Base-by-base conservation (phyloP, 2,329 filamentous ascomycete genomes). In the Penicillium sumatraense region DNA sequence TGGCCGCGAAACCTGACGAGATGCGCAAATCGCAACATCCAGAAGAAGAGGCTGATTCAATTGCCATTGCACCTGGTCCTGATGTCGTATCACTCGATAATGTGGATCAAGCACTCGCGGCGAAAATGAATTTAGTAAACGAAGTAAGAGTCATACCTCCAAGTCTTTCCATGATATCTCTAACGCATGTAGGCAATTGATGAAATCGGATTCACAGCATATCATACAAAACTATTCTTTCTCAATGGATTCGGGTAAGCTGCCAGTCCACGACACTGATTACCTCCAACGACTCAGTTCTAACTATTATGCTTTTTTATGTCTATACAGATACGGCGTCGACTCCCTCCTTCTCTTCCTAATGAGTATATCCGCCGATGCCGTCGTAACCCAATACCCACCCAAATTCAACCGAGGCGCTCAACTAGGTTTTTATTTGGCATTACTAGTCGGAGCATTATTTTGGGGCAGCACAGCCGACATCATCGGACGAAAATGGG, bases 121-220 rank as follows among this genome's bases (percentile, higher is more conserved):
- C 81, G 36, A 89, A 89, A 70, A 89, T 89, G 85, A 81, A 86
- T 62, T 76, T 89, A 24, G 81, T 89, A 56, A 90, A 89, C 67
- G 82, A 89, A 70, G 85, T 85, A 64, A 73, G 81, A 51, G 8
- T 63, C 11, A 8, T 16, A 11, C 18, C 1, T 42, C 9, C n/a
- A 26, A 7, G 21, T 5, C n/a, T 13, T 21, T 33, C 9, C 21
- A 1, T n/a, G 4, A 5, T 20, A 24, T 13, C 18, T 5, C 29
- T 49, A 21, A 51, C 44, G 2, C 9, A 5, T 8, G 11, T 40
- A 78, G 74, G 67, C 80, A 3, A 82, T 83, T 53, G 80, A 83
- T 61, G 76, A 81, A 62, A 83, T 83, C 51, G 81, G 81, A 1
- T 81, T 82, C 65, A 83, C 80, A 3, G 53, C 61, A 9, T 82